phyloP scores from a whole-genome alignment of 345 rosid genomes.

The Acer campestre region DNA sequence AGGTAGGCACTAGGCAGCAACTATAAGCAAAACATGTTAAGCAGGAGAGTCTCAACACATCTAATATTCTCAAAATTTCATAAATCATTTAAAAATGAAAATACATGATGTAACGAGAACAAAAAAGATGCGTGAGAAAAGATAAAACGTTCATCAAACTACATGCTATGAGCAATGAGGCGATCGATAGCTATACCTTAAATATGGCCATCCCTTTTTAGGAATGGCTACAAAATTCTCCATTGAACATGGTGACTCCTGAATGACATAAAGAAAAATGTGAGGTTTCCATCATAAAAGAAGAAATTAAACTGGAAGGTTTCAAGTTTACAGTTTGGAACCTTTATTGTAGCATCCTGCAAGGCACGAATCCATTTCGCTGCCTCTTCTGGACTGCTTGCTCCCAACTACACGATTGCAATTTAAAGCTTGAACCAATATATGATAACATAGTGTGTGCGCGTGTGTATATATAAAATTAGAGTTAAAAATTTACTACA shows the following conservation, averaged over 20 bases:
- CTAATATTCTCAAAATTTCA: neutral
- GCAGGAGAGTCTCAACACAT: neutral
- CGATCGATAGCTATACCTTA: constrained; percentile 33
- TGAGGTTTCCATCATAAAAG: constrained; percentile 21
- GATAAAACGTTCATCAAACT: neutral
- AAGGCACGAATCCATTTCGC: constrained; percentile 79
- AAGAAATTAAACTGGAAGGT: neutral
- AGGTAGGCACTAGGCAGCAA: neutral
- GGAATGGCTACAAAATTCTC: constrained; percentile 54
- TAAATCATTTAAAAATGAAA: neutral
- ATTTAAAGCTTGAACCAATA: constrained; percentile 2
- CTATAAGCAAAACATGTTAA: neutral
- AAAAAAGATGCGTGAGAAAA: neutral
- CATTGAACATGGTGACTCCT: constrained; percentile 54
- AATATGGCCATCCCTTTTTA: constrained; percentile 55
- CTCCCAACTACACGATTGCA: constrained; percentile 64
- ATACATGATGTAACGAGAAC: neutral
- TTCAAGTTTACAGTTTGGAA: constrained; percentile 18
- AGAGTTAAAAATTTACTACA: constrained; percentile 12
- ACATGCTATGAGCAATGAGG: neutral
- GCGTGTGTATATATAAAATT: neutral
- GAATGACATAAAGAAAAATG: constrained; percentile 11
- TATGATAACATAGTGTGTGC: neutral
- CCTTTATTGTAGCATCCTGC: constrained; percentile 81
- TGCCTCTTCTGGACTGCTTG: constrained; percentile 93